A percentile compares a stretch with the other conserved stretches of the same genome.
These are phyloP conservation scores for Epichloe sp. DNA, from an alignment of 2,329 filamentous ascomycete genomes.

Conservation along the genomic window DNA sequence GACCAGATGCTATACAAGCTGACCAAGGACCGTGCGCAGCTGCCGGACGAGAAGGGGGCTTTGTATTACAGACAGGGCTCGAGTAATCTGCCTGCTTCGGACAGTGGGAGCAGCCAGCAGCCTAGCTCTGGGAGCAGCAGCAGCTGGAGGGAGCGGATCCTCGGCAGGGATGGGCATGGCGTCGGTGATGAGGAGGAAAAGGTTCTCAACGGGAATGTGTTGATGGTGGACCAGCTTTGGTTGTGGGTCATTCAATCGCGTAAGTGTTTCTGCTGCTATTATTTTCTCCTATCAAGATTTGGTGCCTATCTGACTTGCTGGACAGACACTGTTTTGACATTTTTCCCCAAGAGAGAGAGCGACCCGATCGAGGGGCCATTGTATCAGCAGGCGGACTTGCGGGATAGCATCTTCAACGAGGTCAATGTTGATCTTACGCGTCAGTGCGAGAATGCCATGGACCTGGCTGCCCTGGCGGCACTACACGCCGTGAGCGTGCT, in stretches of 20 bases:
- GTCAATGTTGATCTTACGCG: constrained; percentile 51
- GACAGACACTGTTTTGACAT: constrained; percentile 37
- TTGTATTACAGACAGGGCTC: constrained; percentile 18
- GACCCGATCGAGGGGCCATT: constrained; percentile 40
- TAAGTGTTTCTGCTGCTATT: constrained; percentile 17
- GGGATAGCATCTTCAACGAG: constrained; percentile 53
- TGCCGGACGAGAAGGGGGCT: constrained; percentile 10
- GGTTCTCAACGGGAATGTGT: constrained; percentile 39
- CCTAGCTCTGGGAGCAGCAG: constrained; percentile 11
- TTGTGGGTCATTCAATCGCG: constrained; percentile 43
- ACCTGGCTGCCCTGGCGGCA: constrained; percentile 48
- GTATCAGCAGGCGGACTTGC: constrained; percentile 47
- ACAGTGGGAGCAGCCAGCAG: constrained; percentile 13
- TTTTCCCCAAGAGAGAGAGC: constrained; percentile 42
- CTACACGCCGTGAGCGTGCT: constrained; percentile 50
- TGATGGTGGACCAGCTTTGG: constrained; percentile 59
- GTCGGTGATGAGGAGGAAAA: constrained; percentile 21
- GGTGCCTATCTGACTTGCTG: constrained; percentile 4
- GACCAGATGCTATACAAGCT: constrained; percentile 58
- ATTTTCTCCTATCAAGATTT: too few species aligned
- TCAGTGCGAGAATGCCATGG: constrained; percentile 46
- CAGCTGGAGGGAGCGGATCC: constrained; percentile 16
- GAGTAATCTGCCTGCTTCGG: constrained; percentile 14
- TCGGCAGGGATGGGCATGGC: constrained; percentile 9
- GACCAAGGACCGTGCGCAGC: constrained; percentile 32